These are phyloP conservation scores for Strobilomyces confusus DNA, from an alignment of 768 basidiomycete species.

Conservation along the genomic window DNA sequence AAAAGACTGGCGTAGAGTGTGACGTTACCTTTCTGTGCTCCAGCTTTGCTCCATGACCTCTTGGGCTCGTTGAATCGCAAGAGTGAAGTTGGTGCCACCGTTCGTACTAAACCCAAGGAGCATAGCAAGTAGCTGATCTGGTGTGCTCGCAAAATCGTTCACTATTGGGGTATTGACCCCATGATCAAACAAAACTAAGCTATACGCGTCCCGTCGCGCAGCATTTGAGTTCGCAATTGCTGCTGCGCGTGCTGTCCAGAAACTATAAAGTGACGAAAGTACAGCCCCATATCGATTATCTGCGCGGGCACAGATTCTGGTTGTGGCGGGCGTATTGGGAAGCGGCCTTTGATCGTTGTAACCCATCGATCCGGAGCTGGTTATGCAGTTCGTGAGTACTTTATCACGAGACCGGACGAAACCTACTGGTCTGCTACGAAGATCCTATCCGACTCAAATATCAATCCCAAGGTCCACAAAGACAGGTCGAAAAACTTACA, in stretches of 20 bases:
- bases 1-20: neutral
- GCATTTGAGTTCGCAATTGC: too few species aligned
- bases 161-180: conserved; percentile 20
- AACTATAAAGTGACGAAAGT: conserved; percentile 49
- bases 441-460: conserved; percentile 32
- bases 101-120: conserved; percentile 32
- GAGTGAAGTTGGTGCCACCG: conserved; percentile 42
- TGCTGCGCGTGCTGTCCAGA: conserved; percentile 51
- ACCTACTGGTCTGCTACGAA: conserved; percentile 50
- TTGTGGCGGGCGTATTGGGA: conserved; percentile 37
- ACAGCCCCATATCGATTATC: too few species aligned
- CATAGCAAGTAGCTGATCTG: too few species aligned
- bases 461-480: neutral
- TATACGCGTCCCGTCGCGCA: conserved; percentile 51
- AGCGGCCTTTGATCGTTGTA: conserved; percentile 42
- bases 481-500: conserved; percentile 36
- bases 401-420: neutral
- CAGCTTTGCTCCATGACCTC: too few species aligned
- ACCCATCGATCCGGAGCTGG: too few species aligned
- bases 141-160: too few species aligned
- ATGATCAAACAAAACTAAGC: conserved; percentile 46
- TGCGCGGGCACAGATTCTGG: conserved; percentile 33
- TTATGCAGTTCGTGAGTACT: neutral
- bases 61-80: conserved; percentile 38
- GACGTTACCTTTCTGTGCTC: conserved; percentile 45